Evolutionary conservation across 805 yeast species (phyloP), one percentile per base, ranked within the genome.

Genomic region (Saccharomycopsis olivae): DNA sequence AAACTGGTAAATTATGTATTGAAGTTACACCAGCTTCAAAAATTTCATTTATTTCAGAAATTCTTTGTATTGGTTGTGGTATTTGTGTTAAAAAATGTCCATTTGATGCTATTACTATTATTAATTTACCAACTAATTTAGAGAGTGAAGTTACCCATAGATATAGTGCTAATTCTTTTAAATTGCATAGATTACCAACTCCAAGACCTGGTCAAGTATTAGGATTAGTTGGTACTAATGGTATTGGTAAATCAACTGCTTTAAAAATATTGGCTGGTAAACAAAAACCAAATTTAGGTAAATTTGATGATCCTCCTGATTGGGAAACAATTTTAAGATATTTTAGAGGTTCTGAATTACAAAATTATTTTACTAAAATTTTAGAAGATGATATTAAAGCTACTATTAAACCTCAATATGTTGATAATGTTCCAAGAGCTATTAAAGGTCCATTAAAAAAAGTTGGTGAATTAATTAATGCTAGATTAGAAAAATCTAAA

Each of bases 181-280:
- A 92, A 63, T 73, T 92, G 56, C 98, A 92, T 62, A 75, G 98
- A 62, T 71, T 92, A 55, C 98, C 98, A 19, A 88, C 95, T 42
- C 98, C 98, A 48, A 83, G 98, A 65, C 97, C 98, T 2, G 97
- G 97, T 46, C 98, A 92, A 66, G 98, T 92, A 23, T 70, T 92
- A 49, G 98, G 98, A 51, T 73, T 92, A 51, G 98, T 92, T 38
- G 98, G 98, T 55, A 85, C 96, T 46, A 92, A 92, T 69, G 98
- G 98, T 87, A 92, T 92, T 57, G 98, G 98, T 55, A 92, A 92
- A 60, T 83, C 95, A 10, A 92, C 98, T 15, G 98, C 98, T 6
- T 72, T 92, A 58, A 92, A 92, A 66, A 88, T 92, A 56, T 73
- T 92, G 51, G 94, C 96, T 14, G 98, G 97, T 57, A 92, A 89